Conservation (phyloP, 495 filamentous ascomycete genomes). For the Penicillium bialowiezense region DNA sequence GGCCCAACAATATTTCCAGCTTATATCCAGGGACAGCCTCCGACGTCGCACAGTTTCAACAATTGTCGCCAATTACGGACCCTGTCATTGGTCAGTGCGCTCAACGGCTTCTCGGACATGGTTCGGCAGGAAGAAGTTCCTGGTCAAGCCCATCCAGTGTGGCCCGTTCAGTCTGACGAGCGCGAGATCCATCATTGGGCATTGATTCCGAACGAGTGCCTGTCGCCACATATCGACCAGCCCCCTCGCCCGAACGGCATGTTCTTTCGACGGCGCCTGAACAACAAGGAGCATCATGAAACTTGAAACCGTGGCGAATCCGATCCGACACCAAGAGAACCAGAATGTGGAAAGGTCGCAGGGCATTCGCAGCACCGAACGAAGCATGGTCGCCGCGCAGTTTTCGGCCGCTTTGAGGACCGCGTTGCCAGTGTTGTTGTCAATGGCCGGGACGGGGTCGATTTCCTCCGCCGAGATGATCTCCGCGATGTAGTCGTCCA, state of each 20-base stretch:
- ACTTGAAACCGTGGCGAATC: slow-evolving; percentile 13
- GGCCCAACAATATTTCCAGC: background rate
- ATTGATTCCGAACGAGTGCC: slow-evolving; percentile 11
- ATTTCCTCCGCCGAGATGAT: slow-evolving; percentile 8
- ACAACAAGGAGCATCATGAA: slow-evolving; percentile 16
- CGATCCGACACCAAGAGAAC: slow-evolving; percentile 18
- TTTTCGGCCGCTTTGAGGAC: slow-evolving; percentile 17
- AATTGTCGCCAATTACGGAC: too few relatives aligned
- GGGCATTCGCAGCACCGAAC: slow-evolving; percentile 12
- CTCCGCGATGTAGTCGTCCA: slow-evolving; percentile 9
- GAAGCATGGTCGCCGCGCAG: slow-evolving; percentile 14
- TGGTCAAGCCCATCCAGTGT: slow-evolving; percentile 8
- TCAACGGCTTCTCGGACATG: background rate
- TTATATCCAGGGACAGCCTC: background rate
- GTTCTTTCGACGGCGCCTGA: slow-evolving; percentile 13
- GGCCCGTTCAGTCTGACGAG: slow-evolving; percentile 11
- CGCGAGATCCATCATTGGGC: slow-evolving; percentile 14
- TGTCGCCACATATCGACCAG: slow-evolving; percentile 14
- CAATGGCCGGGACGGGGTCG: slow-evolving; percentile 9
- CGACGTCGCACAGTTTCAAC: too few relatives aligned
- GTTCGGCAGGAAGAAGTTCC: background rate
- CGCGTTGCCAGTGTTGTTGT: slow-evolving; percentile 9
- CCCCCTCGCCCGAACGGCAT: slow-evolving; percentile 10
- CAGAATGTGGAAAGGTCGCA: slow-evolving; percentile 15
- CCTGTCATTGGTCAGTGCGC: background rate